phyloP scores from a whole-genome alignment of 208 protist species.

The Naegleria lovaniensis region DNA sequence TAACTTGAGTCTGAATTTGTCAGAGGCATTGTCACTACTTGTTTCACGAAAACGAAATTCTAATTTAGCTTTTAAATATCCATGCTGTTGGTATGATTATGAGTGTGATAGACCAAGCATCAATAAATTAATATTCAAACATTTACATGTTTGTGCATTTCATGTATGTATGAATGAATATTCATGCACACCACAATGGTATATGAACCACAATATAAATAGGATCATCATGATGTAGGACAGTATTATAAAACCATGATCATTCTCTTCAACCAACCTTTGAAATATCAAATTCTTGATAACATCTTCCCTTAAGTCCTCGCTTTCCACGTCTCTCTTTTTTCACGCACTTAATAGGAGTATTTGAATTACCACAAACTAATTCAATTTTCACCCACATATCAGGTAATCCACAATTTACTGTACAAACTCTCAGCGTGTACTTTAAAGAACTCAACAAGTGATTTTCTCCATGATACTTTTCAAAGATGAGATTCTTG shows the following conservation, averaged over 20 bases:
- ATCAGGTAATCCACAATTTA: not conserved
- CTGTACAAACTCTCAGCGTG: not conserved
- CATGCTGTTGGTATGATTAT: too few relatives aligned
- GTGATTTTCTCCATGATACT: not conserved
- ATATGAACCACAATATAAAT: too few relatives aligned
- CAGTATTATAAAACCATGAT: not conserved
- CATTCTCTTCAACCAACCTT: not conserved
- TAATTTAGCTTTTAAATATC: not conserved
- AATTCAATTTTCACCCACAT: not conserved
- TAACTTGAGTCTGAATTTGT: not conserved
- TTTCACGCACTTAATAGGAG: not conserved
- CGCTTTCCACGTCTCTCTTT: not conserved
- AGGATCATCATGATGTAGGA: not conserved
- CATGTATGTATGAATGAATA: too few relatives aligned
- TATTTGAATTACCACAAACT: not conserved
- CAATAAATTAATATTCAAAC: too few relatives aligned
- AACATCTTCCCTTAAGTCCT: not conserved
- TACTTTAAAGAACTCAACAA: not conserved
- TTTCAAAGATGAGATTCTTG: not conserved
- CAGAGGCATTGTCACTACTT: not conserved
- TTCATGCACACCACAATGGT: too few relatives aligned
- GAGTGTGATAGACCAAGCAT: too few relatives aligned
- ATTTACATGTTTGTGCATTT: too few relatives aligned
- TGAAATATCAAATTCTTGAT: slow-evolving; percentile 9
- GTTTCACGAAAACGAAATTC: not conserved